phyloP scores from a whole-genome alignment of 73 alveolate genomes.

The Stentor coeruleus region DNA sequence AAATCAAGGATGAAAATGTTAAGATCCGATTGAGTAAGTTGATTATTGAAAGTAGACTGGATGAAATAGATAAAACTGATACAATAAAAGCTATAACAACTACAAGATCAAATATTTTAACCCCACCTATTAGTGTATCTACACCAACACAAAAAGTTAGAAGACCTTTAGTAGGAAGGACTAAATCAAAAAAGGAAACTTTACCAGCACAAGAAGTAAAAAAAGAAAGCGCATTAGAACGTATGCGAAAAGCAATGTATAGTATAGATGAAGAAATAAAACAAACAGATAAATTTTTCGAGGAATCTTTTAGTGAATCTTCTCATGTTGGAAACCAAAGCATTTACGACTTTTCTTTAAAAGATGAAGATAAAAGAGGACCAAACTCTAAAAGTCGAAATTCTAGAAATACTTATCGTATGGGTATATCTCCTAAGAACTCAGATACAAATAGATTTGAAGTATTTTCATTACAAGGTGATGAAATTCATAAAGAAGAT shows the following conservation, averaged over 20 bases:
- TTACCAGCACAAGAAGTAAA: not conserved
- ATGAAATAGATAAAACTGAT: not conserved
- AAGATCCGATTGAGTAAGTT: no score
- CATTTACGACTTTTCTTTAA: not conserved
- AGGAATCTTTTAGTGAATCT: not conserved
- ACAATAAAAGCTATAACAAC: no score
- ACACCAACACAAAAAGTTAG: not conserved
- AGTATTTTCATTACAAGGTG: no score
- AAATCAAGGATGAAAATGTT: not conserved
- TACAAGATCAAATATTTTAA: no score
- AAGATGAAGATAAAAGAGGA: no score
- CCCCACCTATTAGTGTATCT: not conserved
- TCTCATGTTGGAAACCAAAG: not conserved
- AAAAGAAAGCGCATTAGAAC: not conserved
- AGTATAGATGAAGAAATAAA: not conserved
- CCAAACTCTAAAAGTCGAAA: no score
- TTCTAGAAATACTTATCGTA: no score
- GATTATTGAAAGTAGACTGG: not conserved
- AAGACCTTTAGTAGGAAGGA: not conserved
- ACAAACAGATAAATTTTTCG: not conserved
- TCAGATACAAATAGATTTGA: no score
- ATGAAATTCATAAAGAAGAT: no score
- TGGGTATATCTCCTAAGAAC: no score
- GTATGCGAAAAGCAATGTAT: not conserved
- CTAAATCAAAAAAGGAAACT: not conserved